Percentiles rank a stretch among this genome's conserved stretches.
These are phyloP conservation scores for Paraleonurus japonicus DNA, from an alignment of 257 asterid genomes.

Conservation along the genomic window DNA sequence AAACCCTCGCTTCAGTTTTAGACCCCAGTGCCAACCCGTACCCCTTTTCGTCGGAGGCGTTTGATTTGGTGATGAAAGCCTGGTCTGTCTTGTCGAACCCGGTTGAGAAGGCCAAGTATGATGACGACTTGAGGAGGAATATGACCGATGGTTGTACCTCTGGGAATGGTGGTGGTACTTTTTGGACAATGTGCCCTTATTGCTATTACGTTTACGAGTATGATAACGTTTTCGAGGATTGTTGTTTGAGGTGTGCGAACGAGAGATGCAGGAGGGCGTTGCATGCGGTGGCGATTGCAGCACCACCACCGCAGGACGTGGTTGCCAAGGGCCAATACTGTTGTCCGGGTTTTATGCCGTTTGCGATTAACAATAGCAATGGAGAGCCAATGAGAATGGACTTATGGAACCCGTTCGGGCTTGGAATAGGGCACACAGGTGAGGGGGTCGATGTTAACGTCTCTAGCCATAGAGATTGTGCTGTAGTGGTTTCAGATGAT, in stretches of 20 bases:
- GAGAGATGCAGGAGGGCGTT: conserved; percentile 42
- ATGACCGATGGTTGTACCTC: background rate
- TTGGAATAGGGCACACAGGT: background rate
- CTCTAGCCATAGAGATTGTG: conserved; percentile 11
- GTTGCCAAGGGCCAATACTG: conserved; percentile 45
- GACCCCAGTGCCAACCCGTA: conserved; percentile 42
- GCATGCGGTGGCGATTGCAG: conserved; percentile 43
- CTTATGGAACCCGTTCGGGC: conserved; percentile 44
- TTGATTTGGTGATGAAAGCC: conserved; percentile 34
- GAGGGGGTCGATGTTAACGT: conserved; percentile 18
- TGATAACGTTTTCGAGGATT: conserved; percentile 35
- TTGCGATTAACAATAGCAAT: background rate
- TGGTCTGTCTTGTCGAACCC: conserved; percentile 49
- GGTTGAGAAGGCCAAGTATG: conserved; percentile 34
- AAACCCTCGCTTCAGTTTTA: conserved; percentile 28
- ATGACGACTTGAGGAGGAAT: conserved; percentile 29
- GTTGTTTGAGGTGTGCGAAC: conserved; percentile 57
- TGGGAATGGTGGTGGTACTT: conserved; percentile 29
- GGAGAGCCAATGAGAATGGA: conserved; percentile 17
- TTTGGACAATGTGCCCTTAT: conserved; percentile 73
- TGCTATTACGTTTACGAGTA: conserved; percentile 57
- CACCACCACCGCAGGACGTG: conserved; percentile 48
- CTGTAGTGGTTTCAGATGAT: conserved; percentile 23
- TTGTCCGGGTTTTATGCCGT: conserved; percentile 45
- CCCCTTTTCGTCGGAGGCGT: conserved; percentile 47